phyloP scores from a whole-genome alignment of 2,329 filamentous ascomycete species.

The Pseudogymnoascus sp. region DNA sequence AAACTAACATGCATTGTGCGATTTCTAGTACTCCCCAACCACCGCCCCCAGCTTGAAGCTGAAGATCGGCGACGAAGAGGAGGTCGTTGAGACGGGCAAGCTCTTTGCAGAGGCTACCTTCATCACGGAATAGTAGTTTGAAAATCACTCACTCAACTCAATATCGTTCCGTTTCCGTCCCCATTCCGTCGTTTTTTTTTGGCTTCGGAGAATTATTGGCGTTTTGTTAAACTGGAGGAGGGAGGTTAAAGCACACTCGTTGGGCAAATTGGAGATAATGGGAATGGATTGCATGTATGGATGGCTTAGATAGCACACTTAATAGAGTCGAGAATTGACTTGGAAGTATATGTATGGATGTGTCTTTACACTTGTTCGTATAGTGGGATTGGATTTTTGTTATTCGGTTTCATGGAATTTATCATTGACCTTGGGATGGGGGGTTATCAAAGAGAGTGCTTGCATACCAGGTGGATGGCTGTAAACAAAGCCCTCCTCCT shows the following conservation, averaged over 20 bases:
- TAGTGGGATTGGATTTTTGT: neutral
- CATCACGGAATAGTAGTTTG: conserved; percentile 52
- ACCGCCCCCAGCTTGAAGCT: conserved; percentile 67
- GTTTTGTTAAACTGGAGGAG: neutral
- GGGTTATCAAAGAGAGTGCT: neutral
- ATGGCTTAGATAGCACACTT: conserved; percentile 3
- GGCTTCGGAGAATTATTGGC: neutral
- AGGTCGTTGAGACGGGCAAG: conserved; percentile 67
- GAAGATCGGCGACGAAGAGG: conserved; percentile 68
- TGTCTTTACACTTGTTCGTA: neutral
- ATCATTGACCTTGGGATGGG: neutral
- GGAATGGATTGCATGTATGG: neutral
- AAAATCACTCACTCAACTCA: neutral
- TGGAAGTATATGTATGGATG: neutral
- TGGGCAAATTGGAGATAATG: neutral
- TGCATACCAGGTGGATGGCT: neutral
- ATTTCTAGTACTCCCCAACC: conserved; percentile 58
- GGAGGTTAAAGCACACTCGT: neutral
- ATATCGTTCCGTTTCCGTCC: neutral
- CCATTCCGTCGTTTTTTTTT: neutral
- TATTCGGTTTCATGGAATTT: neutral
- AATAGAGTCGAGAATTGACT: conserved; percentile 5
- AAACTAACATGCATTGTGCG: neutral
- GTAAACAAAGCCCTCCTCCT: neutral
- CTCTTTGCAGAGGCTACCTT: conserved; percentile 93